Percentiles rank a stretch among this genome's conserved stretches.
Conservation (phyloP, 202 grass and related monocot genomes). For the Setaria italica region DNA sequence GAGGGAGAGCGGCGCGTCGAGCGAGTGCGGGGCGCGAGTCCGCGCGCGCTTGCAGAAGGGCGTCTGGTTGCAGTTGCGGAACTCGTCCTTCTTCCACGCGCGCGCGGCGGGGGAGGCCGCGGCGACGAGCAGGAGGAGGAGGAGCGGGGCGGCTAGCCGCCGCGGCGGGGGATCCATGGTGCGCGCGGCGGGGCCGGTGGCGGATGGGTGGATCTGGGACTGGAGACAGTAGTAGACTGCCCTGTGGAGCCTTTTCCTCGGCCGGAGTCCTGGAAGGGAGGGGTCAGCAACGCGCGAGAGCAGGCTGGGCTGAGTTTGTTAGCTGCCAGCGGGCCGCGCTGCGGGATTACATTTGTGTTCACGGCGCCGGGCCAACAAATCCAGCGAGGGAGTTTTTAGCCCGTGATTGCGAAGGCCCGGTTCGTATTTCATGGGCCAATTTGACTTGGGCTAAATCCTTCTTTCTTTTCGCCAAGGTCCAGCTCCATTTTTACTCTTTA, state of each 20-base stretch:
- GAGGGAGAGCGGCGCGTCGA: slow-evolving; percentile 71
- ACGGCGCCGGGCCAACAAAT: too few species aligned
- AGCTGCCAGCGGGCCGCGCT: too few species aligned
- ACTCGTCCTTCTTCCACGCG: slow-evolving; percentile 97
- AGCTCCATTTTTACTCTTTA: too few species aligned
- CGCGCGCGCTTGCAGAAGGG: slow-evolving; percentile 93
- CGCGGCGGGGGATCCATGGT: slow-evolving; percentile 52
- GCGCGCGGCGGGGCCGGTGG: not conserved
- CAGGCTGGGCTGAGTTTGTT: not conserved
- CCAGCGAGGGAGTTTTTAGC: too few species aligned
- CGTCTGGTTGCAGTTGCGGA: slow-evolving; percentile 86
- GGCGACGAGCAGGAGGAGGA: slow-evolving; percentile 2
- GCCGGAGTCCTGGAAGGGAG: slow-evolving; percentile 8
- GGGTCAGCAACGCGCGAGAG: not conserved
- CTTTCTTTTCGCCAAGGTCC: too few species aligned
- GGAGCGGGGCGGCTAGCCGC: slow-evolving; percentile 20
- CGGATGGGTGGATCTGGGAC: slow-evolving; percentile 47
- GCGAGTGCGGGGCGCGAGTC: slow-evolving; percentile 63
- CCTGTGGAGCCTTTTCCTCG: not conserved
- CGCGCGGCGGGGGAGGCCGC: slow-evolving; percentile 31
- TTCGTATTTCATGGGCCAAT: too few species aligned
- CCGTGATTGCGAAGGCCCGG: too few species aligned
- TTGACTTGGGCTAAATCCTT: not conserved
- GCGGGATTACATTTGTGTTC: too few species aligned
- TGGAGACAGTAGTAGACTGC: slow-evolving; percentile 10